Base-by-base conservation (phyloP, 805 yeast species). In the Naumovozyma castellii region DNA sequence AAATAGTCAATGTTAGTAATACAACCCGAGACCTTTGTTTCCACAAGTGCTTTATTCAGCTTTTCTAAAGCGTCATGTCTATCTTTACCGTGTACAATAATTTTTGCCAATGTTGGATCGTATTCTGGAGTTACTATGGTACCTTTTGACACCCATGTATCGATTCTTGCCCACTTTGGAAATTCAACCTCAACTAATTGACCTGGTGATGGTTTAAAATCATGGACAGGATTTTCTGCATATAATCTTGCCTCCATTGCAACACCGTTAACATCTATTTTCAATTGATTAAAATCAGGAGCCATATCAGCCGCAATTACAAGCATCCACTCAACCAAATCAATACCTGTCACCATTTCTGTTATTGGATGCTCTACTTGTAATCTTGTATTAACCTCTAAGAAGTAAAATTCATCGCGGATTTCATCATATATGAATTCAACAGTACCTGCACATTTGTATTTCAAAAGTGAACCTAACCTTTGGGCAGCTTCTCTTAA, bases 281-380 rank as follows among this genome's bases (percentile, higher is more conserved):
- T 63, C 46, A 72, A 75, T 30, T 65, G 53, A 34, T 56, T 61
- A 52, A 87, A 85, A 56, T 80, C 84, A 4, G 95, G 95, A 3
- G 97, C 80, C 49, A 73, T 73, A 56, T 85, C 88, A 29, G 94
- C 95, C 27, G 97, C 97, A 58, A 90, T 83, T 51, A 71, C 68
- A 46, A 90, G 67, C 98, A 92, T 92, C 96, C 96, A 86, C 63
- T 92, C 97, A 16, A 90, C 97, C 47, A 90, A 69, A 64, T 90
- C 98, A 39, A 88, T 67, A 2, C 97, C 97, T 15, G 97, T 90
- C 32, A 85, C 95, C 77, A 78, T 71, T 65, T 90, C 98, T 20
- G 98, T 90, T 53, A 92, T 81, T 32, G 97, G 97, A 62, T 90
- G 98, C 68, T 90, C 98, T 36, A 90, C 98, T 64, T 90, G 98